Evolutionary conservation across 306 rosid species (phyloP).

Genomic region (Cicer yamashitae): DNA sequence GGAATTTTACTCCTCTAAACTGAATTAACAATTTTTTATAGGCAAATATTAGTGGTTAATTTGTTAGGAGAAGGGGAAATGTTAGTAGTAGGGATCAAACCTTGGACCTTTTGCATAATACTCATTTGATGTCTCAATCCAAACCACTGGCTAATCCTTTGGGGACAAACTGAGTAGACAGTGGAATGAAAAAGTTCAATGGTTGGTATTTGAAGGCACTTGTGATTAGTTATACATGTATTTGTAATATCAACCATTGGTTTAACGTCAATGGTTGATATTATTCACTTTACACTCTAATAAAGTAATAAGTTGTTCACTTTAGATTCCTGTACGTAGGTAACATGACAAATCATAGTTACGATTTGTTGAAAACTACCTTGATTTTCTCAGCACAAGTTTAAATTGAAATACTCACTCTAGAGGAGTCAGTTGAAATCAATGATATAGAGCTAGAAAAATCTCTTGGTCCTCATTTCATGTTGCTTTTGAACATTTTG

Average conservation of each 20-base stretch:
- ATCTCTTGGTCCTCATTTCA: slow-evolving; percentile 21
- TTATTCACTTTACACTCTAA: neutral
- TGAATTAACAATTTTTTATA: too few species aligned
- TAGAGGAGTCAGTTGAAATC: neutral
- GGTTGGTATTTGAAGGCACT: neutral
- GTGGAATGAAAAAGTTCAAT: neutral
- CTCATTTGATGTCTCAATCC: too few species aligned
- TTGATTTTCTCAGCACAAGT: neutral
- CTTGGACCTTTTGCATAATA: too few species aligned
- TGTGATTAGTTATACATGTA: neutral
- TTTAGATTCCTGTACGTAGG: neutral
- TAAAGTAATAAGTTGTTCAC: neutral
- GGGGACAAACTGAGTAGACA: neutral
- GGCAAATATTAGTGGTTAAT: too few species aligned
- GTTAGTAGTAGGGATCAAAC: too few species aligned
- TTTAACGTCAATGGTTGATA: neutral
- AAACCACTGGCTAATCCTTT: too few species aligned
- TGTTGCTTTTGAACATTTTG: slow-evolving; percentile 31
- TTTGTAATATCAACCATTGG: neutral
- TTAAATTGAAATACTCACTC: neutral
- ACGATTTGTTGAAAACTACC: neutral
- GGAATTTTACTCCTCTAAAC: too few species aligned
- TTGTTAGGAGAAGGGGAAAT: too few species aligned
- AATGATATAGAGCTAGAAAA: slow-evolving; percentile 12
- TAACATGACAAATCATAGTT: neutral